Base-by-base conservation (phyloP, 768 basidiomycete species). In the Kwoniella heveanensis region DNA sequence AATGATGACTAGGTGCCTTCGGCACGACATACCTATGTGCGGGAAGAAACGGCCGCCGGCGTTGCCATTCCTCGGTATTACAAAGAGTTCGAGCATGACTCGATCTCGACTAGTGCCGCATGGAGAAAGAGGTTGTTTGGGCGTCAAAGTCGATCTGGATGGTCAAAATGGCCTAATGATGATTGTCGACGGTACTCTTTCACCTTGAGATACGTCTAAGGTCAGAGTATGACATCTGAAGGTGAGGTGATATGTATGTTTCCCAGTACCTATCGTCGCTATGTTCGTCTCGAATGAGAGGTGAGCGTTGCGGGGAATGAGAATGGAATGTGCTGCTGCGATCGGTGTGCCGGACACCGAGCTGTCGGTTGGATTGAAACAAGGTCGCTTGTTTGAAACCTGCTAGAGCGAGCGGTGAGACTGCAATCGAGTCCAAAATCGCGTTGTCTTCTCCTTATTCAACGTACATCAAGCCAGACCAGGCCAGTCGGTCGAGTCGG, bases 51-150 rank as follows among this genome's bases (percentile, higher is more conserved):
- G 60, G 30, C 70, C 70, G 37, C 66, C 54, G 19, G 62, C 64
- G 54, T 70, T 72, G 51, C 73, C 71, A 25, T 61, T 54, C 46
- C 60, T 63, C 4, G 73, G 70, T 5, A 62, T 48, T 29, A 74
- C 29, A 52, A 49, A 55, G 54, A 74, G 53, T 36, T 74, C 70
- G 59, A 71, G 68, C 73, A 74, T 71, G 32, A 44, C 50, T 53
- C 17, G 24, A 24, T 9, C 2, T 54, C 17, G n/a, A 12, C 48
- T 54, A 62, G n/a, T n/a, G n/a, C 49, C 52, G 53, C 60, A 62
- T 62, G 36, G 46, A 26, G 51, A 22, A 52, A 24, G 15, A 24
- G 6, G 26, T 79, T 17, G 60, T 26, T 17, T 48, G 3, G 59
- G 22, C 26, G 47, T n/a, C n/a, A n/a, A n/a, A n/a, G n/a, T n/a